A percentile compares a stretch with the other conserved stretches of the same genome.
phyloP scores from a whole-genome alignment of 805 yeast genomes.

The Isabelozyma heimii region DNA sequence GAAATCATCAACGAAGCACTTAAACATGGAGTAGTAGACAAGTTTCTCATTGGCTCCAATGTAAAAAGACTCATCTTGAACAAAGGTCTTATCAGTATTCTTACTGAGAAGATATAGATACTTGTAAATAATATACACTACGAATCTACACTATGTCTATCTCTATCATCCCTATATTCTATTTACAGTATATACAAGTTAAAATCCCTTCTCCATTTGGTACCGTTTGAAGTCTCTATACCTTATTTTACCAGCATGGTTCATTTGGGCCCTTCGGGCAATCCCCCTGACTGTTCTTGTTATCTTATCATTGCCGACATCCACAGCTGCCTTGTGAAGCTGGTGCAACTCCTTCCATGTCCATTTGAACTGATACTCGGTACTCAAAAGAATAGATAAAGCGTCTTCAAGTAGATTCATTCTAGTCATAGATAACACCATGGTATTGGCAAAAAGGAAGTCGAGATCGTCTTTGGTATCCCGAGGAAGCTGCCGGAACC shows the following conservation, averaged over 20 bases:
- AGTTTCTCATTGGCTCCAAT: conserved; percentile 39
- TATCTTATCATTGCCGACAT: conserved; percentile 27
- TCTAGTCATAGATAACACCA: conserved; percentile 59
- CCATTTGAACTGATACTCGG: conserved; percentile 74
- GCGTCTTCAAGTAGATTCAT: conserved; percentile 67
- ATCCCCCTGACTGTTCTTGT: conserved; percentile 31
- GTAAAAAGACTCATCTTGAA: conserved; percentile 58
- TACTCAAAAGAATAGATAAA: conserved; percentile 59
- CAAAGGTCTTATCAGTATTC: conserved; percentile 46
- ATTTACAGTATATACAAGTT: conserved; percentile 1
- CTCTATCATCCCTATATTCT: too few species aligned
- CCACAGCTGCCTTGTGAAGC: conserved; percentile 27
- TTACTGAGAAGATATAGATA: conserved; percentile 15
- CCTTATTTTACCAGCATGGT: conserved; percentile 38
- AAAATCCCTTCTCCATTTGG: conserved; percentile 30
- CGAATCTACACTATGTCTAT: conserved; percentile 1
- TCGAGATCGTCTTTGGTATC: conserved; percentile 46
- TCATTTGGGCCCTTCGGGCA: conserved; percentile 33
- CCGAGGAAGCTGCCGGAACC: conserved; percentile 43
- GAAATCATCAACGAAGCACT: conserved; percentile 35
- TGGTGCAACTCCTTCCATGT: conserved; percentile 35
- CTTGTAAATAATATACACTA: conserved; percentile 5
- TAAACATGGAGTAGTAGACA: conserved; percentile 32
- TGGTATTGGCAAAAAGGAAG: conserved; percentile 67
- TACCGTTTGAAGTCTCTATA: conserved; percentile 31